Percentiles rank a stretch among this genome's conserved stretches.
phyloP scores from a whole-genome alignment of 1,139 yeast genomes.

The Geotrichum candidum region DNA sequence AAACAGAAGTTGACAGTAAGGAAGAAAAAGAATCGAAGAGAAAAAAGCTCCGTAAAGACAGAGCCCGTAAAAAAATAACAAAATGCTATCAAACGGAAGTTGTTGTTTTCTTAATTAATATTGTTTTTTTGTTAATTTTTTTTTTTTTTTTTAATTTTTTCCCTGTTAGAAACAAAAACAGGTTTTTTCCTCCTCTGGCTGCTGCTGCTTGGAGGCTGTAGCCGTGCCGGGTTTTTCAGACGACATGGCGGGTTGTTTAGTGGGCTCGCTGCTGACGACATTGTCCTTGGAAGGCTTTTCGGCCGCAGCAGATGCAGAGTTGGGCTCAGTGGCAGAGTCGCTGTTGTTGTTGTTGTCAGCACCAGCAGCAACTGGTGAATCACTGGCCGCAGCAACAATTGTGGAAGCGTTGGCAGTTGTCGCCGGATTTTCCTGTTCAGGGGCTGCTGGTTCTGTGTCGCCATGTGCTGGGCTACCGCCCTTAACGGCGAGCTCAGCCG shows the following conservation, averaged over 20 bases:
- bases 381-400: background rate
- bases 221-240: background rate
- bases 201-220: background rate
- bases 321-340: too few species aligned
- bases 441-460: background rate
- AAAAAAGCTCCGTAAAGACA: too few species aligned
- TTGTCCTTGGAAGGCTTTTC: background rate
- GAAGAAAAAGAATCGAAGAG: too few species aligned
- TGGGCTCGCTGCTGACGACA: background rate
- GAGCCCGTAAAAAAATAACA: too few species aligned
- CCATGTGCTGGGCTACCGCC: background rate
- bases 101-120: too few species aligned
- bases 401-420: background rate
- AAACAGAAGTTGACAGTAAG: too few species aligned
- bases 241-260: background rate
- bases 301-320: too few species aligned
- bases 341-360: too few species aligned
- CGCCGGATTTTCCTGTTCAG: background rate
- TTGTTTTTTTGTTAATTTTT: background rate
- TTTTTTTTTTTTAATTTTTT: too few species aligned
- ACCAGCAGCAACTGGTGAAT: too few species aligned
- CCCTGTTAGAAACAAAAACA: background rate
- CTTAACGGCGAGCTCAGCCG: background rate
- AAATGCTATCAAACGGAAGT: too few species aligned
- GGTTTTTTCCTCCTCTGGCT: background rate